phyloP scores from a whole-genome alignment of 495 filamentous ascomycete species.

The Corynascus novoguineensis region DNA sequence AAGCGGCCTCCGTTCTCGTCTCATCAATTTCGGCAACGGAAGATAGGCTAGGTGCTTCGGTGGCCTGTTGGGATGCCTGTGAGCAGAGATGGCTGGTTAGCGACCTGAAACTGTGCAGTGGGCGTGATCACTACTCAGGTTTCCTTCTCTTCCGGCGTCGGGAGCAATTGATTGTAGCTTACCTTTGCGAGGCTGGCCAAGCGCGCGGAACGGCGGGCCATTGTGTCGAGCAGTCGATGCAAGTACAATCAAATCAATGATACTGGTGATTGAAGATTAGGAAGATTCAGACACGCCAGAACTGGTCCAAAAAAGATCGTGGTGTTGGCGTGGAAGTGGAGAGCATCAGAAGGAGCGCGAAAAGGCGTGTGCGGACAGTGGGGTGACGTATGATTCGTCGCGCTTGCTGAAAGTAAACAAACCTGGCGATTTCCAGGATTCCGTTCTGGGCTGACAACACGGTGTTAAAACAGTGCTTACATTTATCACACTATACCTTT shows the following conservation, averaged over 20 bases:
- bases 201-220: conserved; percentile 47
- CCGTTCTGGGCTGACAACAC: too few species aligned
- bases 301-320: background rate
- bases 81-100: conserved; percentile 5
- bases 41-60: conserved; percentile 30
- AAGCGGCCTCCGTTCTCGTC: conserved; percentile 11
- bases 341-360: conserved; percentile 23
- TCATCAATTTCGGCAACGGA: conserved; percentile 44
- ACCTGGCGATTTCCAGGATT: conserved; percentile 11
- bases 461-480: background rate
- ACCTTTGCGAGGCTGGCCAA: conserved; percentile 43
- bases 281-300: background rate
- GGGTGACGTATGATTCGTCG: conserved; percentile 28
- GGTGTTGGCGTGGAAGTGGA: conserved; percentile 25
- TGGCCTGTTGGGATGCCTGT: conserved; percentile 18
- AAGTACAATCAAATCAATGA: background rate
- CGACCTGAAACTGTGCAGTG: conserved; percentile 7
- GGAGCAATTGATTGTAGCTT: conserved; percentile 17
- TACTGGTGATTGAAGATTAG: background rate
- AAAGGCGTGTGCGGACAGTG: conserved; percentile 16
- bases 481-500: background rate
- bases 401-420: conserved; percentile 30
- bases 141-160: too few species aligned
- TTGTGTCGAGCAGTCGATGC: conserved; percentile 18
- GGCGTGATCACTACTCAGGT: too few species aligned